Evolutionary conservation across 2,329 filamentous ascomycete species (phyloP), one percentile per base, ranked within the genome.

Genomic region (Lasiodiplodia gonubiensis): DNA sequence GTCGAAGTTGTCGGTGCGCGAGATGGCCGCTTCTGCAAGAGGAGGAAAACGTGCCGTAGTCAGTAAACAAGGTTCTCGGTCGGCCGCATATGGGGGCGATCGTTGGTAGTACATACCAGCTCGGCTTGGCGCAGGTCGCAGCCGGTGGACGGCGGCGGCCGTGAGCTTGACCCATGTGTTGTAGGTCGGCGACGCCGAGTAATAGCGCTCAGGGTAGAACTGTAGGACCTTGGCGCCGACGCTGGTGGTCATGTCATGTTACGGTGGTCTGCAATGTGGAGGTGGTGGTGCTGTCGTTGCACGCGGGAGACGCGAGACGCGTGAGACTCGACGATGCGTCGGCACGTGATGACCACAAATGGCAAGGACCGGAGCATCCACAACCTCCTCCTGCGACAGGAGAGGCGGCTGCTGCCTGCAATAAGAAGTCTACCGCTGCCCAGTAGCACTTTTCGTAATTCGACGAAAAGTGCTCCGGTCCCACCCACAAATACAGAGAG

Each of bases 141-240:
- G 77, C 10, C 77, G 76, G 72, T 87, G 86, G 48, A 90, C 81
- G 75, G 88, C 85, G 33, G 80, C 78, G 18, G 81, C 81, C 0
- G 84, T 84, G 70, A 90, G 80, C 74, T 88, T 88, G 76, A 88
- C 88, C 88, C 88, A 90, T 74, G 81, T 75, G 77, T 85, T 83
- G 76, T 84, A 88, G 10, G 88, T 90, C n/a, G 85, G 84, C 6
- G 88, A 89, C 42, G 81, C 82, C 55, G 79, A 77, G 76, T 87
- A 89, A 80, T 86, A 89, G 75, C 84, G 88, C 46, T 84, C 84
- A 18, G 87, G 86, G 70, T 89, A 88, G 69, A 86, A 70, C 8
- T 69, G 72, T 70, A 70, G 73, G 74, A 16, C 57, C 48, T 54
- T 51, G 30, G 64, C 63, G 68, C 51, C 67, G 39, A 67, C 21